Conservation (phyloP, 371 early-diverging fungal species). For the Phascolomyces articulosus region DNA sequence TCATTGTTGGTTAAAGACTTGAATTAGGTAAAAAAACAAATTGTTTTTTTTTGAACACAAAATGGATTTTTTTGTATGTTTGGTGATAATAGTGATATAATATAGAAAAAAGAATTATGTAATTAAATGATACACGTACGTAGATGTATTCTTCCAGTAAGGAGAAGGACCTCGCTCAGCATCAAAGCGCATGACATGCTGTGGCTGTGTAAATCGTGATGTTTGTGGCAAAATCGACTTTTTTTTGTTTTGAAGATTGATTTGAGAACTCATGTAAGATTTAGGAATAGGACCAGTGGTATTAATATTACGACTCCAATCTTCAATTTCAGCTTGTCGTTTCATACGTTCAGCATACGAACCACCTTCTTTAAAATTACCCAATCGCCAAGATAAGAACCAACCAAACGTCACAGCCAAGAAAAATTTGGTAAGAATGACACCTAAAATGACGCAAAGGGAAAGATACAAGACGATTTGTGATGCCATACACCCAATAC, state of each 20-base stretch:
- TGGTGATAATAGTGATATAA: not conserved
- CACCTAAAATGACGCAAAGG: slow-evolving; percentile 62
- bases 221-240: slow-evolving; percentile 43
- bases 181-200: slow-evolving; percentile 41
- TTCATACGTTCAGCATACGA: slow-evolving; percentile 56
- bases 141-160: slow-evolving; percentile 33
- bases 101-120: not conserved
- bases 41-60: too few relatives aligned
- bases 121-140: slow-evolving; percentile 15
- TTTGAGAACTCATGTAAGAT: not conserved
- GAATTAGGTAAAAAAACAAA: too few relatives aligned
- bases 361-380: slow-evolving; percentile 53
- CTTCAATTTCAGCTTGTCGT: slow-evolving; percentile 61
- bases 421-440: slow-evolving; percentile 69
- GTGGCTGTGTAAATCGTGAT: slow-evolving; percentile 45
- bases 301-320: slow-evolving; percentile 59
- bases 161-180: slow-evolving; percentile 24
- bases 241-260: slow-evolving; percentile 27
- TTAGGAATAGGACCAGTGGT: slow-evolving; percentile 32
- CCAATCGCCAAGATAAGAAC: slow-evolving; percentile 68
- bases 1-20: not conserved
- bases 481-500: slow-evolving; percentile 74
- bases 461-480: slow-evolving; percentile 67
- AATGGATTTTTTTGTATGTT: too few relatives aligned
- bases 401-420: slow-evolving; percentile 79